A percentile compares a stretch with the other conserved stretches of the same genome.
Conservation (phyloP, 306 rosid genomes). For the Casuarina cunninghamiana region DNA sequence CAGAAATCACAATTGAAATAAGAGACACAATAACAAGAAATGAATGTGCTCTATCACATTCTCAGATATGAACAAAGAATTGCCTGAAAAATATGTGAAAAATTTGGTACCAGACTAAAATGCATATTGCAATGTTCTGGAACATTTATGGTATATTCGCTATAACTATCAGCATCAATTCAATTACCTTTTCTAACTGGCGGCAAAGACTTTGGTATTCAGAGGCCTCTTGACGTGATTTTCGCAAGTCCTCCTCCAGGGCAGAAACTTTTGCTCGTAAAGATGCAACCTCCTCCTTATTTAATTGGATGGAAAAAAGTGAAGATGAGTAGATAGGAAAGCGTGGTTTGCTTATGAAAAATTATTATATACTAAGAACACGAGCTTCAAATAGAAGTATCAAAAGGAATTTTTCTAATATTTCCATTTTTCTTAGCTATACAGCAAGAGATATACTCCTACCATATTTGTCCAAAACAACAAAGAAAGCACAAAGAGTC, state of each 20-base stretch:
- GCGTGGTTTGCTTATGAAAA: constrained; percentile 11
- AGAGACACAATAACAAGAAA: constrained; percentile 24
- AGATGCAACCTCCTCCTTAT: constrained; percentile 76
- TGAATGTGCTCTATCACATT: constrained; percentile 13
- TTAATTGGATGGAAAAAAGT: constrained; percentile 24
- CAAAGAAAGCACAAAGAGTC: constrained; percentile 15
- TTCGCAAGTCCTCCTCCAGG: constrained; percentile 81
- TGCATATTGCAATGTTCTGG: constrained; percentile 7
- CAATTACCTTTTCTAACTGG: constrained; percentile 75
- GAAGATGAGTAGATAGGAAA: constrained; percentile 10
- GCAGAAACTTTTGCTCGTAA: constrained; percentile 64
- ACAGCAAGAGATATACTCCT: constrained; percentile 18
- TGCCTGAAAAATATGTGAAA: constrained; percentile 1
- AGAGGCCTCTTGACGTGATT: constrained; percentile 67
- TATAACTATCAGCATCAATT: neutral
- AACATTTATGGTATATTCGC: constrained; percentile 1
- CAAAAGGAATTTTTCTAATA: constrained; percentile 18
- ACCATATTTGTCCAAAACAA: constrained; percentile 19
- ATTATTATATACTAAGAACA: neutral
- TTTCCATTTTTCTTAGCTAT: neutral
- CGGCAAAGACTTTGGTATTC: constrained; percentile 53
- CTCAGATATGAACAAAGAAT: constrained; percentile 5
- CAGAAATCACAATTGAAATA: constrained; percentile 33
- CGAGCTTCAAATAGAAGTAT: constrained; percentile 9
- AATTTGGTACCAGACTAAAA: neutral